These are phyloP conservation scores for Cutaneotrichosporon daszewskae DNA, from an alignment of 1,284 basidiomycete genomes.

Conservation along the genomic window DNA sequence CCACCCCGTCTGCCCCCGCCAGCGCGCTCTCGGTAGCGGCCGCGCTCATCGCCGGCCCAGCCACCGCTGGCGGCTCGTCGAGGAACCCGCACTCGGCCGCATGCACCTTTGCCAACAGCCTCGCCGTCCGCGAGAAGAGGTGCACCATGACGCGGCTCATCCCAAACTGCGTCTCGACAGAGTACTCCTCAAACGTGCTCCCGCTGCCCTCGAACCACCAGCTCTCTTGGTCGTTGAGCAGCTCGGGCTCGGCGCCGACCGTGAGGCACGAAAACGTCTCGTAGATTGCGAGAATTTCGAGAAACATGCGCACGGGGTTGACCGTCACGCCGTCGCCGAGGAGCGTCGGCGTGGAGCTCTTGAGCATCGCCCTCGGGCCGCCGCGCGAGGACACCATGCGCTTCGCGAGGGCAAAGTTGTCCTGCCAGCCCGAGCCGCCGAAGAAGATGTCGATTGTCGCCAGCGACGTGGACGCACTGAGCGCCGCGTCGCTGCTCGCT, in stretches of 20 bases:
- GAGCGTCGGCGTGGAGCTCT: conserved; percentile 26
- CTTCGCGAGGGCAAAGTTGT: conserved; percentile 50
- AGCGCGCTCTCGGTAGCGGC: too few species aligned
- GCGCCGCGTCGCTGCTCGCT: conserved; percentile 46
- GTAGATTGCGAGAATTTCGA: conserved; percentile 53
- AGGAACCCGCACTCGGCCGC: conserved; percentile 15
- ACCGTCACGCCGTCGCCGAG: conserved; percentile 46
- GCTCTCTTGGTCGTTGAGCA: conserved; percentile 45
- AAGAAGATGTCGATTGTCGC: conserved; percentile 52
- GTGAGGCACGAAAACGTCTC: conserved; percentile 52
- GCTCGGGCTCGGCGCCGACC: conserved; percentile 47
- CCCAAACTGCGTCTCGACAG: conserved; percentile 53
- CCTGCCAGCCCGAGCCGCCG: conserved; percentile 49
- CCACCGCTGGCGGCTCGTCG: conserved; percentile 23
- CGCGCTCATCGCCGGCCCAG: background rate
- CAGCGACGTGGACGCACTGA: conserved; percentile 49
- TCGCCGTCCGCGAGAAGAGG: conserved; percentile 35
- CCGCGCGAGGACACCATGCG: conserved; percentile 48
- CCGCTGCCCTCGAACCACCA: conserved; percentile 49
- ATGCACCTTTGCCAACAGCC: conserved; percentile 30
- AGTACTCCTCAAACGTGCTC: conserved; percentile 45
- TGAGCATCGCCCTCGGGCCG: conserved; percentile 45
- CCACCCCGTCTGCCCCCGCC: too few species aligned
- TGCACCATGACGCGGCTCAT: conserved; percentile 45
- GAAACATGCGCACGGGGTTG: conserved; percentile 47